phyloP scores from a whole-genome alignment of 257 asterid genomes.

The Voacanga thouarsii region DNA sequence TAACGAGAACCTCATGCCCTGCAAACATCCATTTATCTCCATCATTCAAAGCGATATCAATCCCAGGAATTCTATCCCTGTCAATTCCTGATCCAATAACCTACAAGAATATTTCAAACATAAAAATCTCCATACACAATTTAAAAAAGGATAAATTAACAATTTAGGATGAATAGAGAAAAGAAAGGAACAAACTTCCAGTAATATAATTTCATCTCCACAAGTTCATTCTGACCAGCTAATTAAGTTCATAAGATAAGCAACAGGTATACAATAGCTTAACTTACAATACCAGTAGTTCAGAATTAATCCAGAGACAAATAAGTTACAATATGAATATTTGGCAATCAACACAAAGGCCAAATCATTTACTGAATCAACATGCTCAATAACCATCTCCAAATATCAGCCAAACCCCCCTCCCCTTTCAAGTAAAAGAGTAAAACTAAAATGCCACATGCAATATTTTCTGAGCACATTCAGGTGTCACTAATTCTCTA shows the following conservation, averaged over 20 bases:
- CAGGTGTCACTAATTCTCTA: neutral
- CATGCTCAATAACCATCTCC: too few relatives aligned
- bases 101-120: slow-evolving; percentile 34
- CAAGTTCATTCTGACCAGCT: neutral
- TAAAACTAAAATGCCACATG: too few relatives aligned
- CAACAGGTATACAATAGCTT: neutral
- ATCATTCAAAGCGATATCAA: slow-evolving; percentile 77
- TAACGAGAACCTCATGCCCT: slow-evolving; percentile 83
- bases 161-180: neutral
- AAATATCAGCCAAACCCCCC: neutral
- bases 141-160: neutral
- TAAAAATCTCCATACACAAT: slow-evolving; percentile 3
- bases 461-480: neutral
- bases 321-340: neutral
- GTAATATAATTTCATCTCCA: neutral
- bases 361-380: too few relatives aligned
- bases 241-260: neutral
- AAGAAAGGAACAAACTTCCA: neutral
- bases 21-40: slow-evolving; percentile 99
- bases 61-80: slow-evolving; percentile 92
- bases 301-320: neutral
- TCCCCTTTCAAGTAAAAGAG: too few relatives aligned
- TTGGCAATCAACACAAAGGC: too few relatives aligned
- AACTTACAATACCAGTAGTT: neutral
- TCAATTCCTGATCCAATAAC: slow-evolving; percentile 83